phyloP scores from a whole-genome alignment of 345 rosid genomes.

The Kernera saxatilis region DNA sequence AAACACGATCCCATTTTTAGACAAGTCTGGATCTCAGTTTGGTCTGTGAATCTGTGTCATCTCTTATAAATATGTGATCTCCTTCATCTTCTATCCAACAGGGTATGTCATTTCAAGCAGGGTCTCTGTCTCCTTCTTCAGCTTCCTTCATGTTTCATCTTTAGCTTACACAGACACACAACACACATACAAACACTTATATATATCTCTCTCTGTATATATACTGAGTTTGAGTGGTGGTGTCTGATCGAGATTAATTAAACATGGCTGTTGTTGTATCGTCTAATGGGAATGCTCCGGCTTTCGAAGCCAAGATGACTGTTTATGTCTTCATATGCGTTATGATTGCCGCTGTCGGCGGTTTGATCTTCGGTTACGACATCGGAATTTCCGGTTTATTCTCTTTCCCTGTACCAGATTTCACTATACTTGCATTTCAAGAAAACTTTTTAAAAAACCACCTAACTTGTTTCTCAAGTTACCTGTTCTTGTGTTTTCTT shows the following conservation, averaged over 20 bases:
- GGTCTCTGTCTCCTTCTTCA: conserved; percentile 20
- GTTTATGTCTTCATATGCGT: conserved; percentile 37
- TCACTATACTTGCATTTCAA: background rate
- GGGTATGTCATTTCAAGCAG: conserved; percentile 16
- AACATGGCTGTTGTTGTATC: conserved; percentile 35
- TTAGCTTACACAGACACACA: conserved; percentile 8
- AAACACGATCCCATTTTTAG: conserved; percentile 16
- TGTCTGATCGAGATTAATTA: conserved; percentile 9
- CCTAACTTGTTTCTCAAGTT: background rate
- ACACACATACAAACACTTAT: background rate
- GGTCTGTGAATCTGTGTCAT: background rate
- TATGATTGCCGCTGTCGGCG: conserved; percentile 46
- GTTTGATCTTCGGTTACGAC: conserved; percentile 65
- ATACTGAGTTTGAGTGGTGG: conserved; percentile 18
- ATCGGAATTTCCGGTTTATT: conserved; percentile 43
- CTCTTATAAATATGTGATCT: conserved; percentile 9
- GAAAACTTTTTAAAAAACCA: background rate
- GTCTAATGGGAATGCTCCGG: conserved; percentile 21
- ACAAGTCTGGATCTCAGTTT: conserved; percentile 22
- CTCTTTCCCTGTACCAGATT: background rate
- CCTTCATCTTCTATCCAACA: conserved; percentile 12
- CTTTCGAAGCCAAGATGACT: conserved; percentile 44
- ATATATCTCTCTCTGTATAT: background rate
- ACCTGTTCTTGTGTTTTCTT: background rate
- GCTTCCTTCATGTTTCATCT: conserved; percentile 7